Evolutionary conservation across 495 filamentous ascomycete species (phyloP), one percentile per base, ranked within the genome.

Genomic region (Penicillium psychrofluorescens): DNA sequence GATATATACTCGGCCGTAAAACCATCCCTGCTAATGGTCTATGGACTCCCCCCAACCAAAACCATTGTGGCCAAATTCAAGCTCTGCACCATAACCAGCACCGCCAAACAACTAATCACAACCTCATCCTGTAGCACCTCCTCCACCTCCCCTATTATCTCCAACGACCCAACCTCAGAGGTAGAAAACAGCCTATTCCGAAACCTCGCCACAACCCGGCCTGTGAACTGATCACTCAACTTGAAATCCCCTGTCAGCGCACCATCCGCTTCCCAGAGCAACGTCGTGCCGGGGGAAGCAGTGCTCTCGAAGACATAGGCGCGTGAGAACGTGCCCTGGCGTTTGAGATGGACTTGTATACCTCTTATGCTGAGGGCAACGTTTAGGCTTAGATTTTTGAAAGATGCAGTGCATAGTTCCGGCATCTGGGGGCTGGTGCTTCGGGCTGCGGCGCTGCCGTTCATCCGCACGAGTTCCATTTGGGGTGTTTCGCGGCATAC

Each of bases 71-170:
- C 42, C 10, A 44, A 34, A 38, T 29, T 36, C 34, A 44, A 15
- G 14, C 42, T 44, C 42, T 44, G 42, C 8, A 37, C 35, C 42
- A 44, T 44, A 11, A 35, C 35, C 33, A 44, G 42, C 33, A 44
- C 33, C 16, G 42, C 42, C 42, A 44, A 22, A n/a, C 42, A 32
- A 36, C 34, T 37, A 16, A 44, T 37, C 12, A 44, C 33, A 5
- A 38, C n/a, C 42, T 44, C 42, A 3, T 48, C 44, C 6, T 34
- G 28, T 9, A 46, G 15, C 10, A 11, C 22, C 6, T 14, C 37
- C 11, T 30, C 16, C 10, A 46, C 2, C 1, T 41, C 44, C 6
- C 38, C 38, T 2, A 36, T 32, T 1, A 46, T 16, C 29, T 46
- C 45, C 11, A 48, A 43, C 32, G 45, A 35, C 0, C 45, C 45